These are phyloP conservation scores for Chaetomium tenue DNA, from an alignment of 495 filamentous ascomycete genomes.

Conservation along the genomic window DNA sequence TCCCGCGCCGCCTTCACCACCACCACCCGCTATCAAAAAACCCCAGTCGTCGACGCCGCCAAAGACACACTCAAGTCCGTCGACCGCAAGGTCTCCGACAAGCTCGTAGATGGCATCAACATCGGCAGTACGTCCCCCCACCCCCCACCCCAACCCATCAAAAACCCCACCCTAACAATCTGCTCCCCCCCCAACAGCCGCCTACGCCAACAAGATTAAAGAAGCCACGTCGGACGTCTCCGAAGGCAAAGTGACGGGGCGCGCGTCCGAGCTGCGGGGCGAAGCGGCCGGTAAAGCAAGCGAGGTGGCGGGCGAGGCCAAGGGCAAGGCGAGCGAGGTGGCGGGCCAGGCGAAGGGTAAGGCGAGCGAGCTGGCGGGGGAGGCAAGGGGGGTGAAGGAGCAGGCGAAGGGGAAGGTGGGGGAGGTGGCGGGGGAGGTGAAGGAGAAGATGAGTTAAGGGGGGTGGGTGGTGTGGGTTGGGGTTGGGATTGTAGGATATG, in stretches of 20 bases:
- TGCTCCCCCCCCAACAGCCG: conserved; percentile 39
- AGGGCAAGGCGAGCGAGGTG: conserved; percentile 36
- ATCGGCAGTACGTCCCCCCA: conserved; percentile 38
- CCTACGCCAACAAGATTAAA: conserved; percentile 47
- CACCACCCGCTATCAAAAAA: conserved; percentile 42
- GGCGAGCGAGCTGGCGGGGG: conserved; percentile 14
- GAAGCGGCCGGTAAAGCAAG: conserved; percentile 28
- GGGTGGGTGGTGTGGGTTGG: background rate
- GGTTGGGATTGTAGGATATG: background rate
- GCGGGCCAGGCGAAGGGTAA: conserved; percentile 38
- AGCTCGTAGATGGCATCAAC: conserved; percentile 57
- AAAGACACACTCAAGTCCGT: conserved; percentile 54
- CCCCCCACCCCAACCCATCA: background rate
- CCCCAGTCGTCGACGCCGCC: conserved; percentile 45
- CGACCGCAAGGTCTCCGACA: conserved; percentile 53
- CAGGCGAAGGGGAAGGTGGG: conserved; percentile 20
- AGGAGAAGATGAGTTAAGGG: conserved; percentile 22
- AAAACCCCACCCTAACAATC: conserved; percentile 2
- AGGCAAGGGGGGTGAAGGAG: conserved; percentile 17
- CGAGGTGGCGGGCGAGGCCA: conserved; percentile 32
- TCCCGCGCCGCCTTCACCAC: conserved; percentile 47
- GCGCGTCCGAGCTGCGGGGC: conserved; percentile 37
- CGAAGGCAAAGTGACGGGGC: conserved; percentile 31
- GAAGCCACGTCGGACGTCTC: conserved; percentile 35
- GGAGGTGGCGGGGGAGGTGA: conserved; percentile 13